Percentiles rank a stretch among this genome's conserved stretches.
Conservation (phyloP, 192 early-diverging fungal genomes). For the Coemansia erecta region DNA sequence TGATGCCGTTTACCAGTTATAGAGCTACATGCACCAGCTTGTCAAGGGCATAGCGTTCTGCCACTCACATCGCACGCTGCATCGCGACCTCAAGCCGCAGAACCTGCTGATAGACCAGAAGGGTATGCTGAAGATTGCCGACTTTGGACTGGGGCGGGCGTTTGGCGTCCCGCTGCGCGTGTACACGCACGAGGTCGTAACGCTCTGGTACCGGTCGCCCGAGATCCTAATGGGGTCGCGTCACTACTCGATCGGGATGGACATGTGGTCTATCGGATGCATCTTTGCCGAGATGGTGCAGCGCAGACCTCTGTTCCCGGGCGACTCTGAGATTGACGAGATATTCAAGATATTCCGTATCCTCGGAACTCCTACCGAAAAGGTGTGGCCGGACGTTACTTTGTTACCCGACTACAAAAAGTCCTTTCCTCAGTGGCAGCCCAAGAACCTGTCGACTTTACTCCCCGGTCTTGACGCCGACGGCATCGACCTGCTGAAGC, state of each 20-base stretch:
- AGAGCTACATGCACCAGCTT: slow-evolving; percentile 91
- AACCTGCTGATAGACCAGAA: slow-evolving; percentile 91
- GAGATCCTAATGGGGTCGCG: slow-evolving; percentile 91
- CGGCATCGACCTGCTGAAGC: slow-evolving; percentile 71
- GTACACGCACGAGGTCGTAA: slow-evolving; percentile 96
- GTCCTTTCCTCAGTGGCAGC: slow-evolving; percentile 72
- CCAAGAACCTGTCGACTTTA: slow-evolving; percentile 48
- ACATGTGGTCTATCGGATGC: slow-evolving; percentile 98
- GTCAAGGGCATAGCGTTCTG: slow-evolving; percentile 85
- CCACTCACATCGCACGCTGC: slow-evolving; percentile 88
- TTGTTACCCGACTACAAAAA: slow-evolving; percentile 78
- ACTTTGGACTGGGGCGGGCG: slow-evolving; percentile 93
- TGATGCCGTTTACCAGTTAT: no score
- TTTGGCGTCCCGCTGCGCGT: slow-evolving; percentile 88
- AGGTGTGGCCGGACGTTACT: slow-evolving; percentile 75
- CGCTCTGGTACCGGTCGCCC: slow-evolving; percentile 93
- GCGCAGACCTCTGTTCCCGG: slow-evolving; percentile 82
- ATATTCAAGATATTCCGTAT: slow-evolving; percentile 87
- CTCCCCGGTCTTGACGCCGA: slow-evolving; percentile 58
- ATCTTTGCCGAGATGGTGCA: slow-evolving; percentile 95
- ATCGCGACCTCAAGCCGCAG: slow-evolving; percentile 98
- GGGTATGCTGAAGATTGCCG: slow-evolving; percentile 87
- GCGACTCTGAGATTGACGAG: slow-evolving; percentile 88
- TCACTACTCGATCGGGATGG: slow-evolving; percentile 89
- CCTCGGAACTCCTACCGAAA: slow-evolving; percentile 78